Evolutionary conservation across 768 basidiomycete species (phyloP).

Genomic region (Rhodotorula kratochvilovae): DNA sequence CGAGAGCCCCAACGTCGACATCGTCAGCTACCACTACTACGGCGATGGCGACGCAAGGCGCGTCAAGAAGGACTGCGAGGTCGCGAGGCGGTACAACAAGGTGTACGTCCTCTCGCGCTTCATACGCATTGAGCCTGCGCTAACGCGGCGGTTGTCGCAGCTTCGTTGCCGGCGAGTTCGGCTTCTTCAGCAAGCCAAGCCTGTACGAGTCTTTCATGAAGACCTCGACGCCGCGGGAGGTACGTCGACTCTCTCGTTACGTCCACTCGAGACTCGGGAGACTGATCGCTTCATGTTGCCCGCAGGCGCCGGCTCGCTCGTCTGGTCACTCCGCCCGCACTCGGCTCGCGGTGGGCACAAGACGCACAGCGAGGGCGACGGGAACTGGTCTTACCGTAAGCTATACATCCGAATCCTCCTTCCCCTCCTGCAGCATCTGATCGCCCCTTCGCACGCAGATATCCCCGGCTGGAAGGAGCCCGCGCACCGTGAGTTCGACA

Average conservation of each 20-base stretch:
- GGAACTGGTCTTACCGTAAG: slow-evolving; percentile 36
- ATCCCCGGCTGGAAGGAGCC: slow-evolving; percentile 30
- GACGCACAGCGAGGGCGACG: slow-evolving; percentile 39
- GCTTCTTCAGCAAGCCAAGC: slow-evolving; percentile 36
- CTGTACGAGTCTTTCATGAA: slow-evolving; percentile 38
- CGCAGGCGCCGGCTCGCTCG: slow-evolving; percentile 39
- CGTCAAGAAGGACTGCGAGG: slow-evolving; percentile 38
- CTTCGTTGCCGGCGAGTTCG: slow-evolving; percentile 43
- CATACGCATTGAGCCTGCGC: too few species aligned
- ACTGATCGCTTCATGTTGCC: too few species aligned
- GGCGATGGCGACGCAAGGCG: slow-evolving; percentile 39
- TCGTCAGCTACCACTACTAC: slow-evolving; percentile 21
- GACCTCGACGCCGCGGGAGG: slow-evolving; percentile 33
- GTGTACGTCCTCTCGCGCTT: slow-evolving; percentile 18
- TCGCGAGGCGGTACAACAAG: slow-evolving; percentile 39
- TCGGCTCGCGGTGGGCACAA: slow-evolving; percentile 42
- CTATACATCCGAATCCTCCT: neutral
- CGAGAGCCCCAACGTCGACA: slow-evolving; percentile 33
- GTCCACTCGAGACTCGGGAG: too few species aligned
- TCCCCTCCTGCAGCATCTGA: too few species aligned
- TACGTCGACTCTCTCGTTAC: neutral
- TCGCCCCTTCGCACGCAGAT: slow-evolving; percentile 12
- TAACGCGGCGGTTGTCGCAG: slow-evolving; percentile 9
- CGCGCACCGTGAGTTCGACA: slow-evolving; percentile 35
- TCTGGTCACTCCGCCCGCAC: slow-evolving; percentile 42